Evolutionary conservation across 108 stramenopile genomes (phyloP).

Genomic region (Discostella pseudostelligera): DNA sequence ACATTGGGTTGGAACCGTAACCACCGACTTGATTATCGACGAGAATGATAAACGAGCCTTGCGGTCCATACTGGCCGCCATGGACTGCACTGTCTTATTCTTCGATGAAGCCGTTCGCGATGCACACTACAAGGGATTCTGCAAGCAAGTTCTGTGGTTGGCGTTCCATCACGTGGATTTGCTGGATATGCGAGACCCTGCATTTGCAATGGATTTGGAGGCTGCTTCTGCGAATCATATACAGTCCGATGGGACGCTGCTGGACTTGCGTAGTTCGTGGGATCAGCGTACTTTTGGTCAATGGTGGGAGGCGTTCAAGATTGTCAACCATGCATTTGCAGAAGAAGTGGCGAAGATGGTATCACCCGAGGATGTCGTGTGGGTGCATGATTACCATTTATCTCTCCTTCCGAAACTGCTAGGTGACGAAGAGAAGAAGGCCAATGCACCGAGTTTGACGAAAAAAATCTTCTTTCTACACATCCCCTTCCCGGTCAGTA

Average conservation of each 20-base stretch:
- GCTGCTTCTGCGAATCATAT: slow-evolving; percentile 26
- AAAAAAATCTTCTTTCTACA: slow-evolving; percentile 83
- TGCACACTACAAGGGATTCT: slow-evolving; percentile 67
- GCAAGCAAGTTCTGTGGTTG: slow-evolving; percentile 75
- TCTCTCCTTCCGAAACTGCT: slow-evolving; percentile 71
- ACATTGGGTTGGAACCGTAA: slow-evolving; percentile 70
- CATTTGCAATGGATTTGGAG: slow-evolving; percentile 48
- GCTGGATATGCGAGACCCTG: slow-evolving; percentile 40
- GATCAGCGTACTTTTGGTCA: slow-evolving; percentile 38
- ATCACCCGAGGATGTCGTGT: slow-evolving; percentile 58
- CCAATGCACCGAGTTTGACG: slow-evolving; percentile 13
- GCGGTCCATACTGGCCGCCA: slow-evolving; percentile 35
- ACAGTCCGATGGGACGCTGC: slow-evolving; percentile 13
- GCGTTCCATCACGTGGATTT: slow-evolving; percentile 74
- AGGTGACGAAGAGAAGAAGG: slow-evolving; percentile 31
- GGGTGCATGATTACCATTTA: slow-evolving; percentile 89
- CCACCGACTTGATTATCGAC: slow-evolving; percentile 32
- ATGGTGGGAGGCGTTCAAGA: slow-evolving; percentile 58
- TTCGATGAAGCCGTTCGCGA: slow-evolving; percentile 37
- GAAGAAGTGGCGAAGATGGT: slow-evolving; percentile 43
- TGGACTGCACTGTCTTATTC: slow-evolving; percentile 79
- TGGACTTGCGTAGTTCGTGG: slow-evolving; percentile 34
- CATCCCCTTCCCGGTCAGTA: slow-evolving; percentile 85
- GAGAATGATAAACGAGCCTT: slow-evolving; percentile 52
- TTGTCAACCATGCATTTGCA: slow-evolving; percentile 60